These are phyloP conservation scores for Vitis hybrid DNA, from an alignment of 177 flowering plant species.

Conservation along the genomic window DNA sequence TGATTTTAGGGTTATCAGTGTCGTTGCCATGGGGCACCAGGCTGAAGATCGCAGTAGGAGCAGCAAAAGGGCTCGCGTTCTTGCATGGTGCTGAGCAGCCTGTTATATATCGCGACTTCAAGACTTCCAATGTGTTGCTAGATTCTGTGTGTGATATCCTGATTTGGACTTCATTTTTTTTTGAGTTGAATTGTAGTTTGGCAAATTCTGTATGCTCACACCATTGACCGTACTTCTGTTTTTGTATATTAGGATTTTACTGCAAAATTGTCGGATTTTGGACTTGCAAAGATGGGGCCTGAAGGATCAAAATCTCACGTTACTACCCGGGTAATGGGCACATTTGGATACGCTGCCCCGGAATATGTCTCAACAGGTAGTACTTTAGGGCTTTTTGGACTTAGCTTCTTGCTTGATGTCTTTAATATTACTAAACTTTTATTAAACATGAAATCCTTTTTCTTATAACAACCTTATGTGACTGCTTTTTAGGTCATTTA, in stretches of 20 bases:
- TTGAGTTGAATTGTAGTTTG: neutral
- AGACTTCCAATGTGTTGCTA: constrained; percentile 82
- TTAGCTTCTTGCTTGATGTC: no score
- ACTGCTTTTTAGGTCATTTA: constrained; percentile 65
- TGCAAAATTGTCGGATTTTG: constrained; percentile 92
- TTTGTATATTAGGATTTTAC: constrained; percentile 63
- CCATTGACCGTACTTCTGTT: neutral
- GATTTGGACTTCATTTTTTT: neutral
- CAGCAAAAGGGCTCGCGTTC: constrained; percentile 91
- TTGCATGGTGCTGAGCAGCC: constrained; percentile 83
- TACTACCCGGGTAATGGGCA: constrained; percentile 96
- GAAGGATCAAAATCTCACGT: constrained; percentile 95
- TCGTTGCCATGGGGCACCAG: constrained; percentile 89
- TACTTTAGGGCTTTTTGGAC: neutral
- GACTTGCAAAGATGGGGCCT: constrained; percentile 98
- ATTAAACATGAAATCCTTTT: no score
- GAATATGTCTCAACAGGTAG: constrained; percentile 91
- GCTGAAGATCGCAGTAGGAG: constrained; percentile 81
- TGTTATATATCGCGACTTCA: constrained; percentile 94
- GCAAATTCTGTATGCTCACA: neutral
- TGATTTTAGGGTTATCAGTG: constrained; percentile 57
- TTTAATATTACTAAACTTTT: no score
- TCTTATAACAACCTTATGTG: neutral
- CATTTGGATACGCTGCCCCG: constrained; percentile 98
- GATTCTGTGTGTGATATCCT: constrained; percentile 59